phyloP scores from a whole-genome alignment of 2,329 filamentous ascomycete species.

The Fusarium temperatum region DNA sequence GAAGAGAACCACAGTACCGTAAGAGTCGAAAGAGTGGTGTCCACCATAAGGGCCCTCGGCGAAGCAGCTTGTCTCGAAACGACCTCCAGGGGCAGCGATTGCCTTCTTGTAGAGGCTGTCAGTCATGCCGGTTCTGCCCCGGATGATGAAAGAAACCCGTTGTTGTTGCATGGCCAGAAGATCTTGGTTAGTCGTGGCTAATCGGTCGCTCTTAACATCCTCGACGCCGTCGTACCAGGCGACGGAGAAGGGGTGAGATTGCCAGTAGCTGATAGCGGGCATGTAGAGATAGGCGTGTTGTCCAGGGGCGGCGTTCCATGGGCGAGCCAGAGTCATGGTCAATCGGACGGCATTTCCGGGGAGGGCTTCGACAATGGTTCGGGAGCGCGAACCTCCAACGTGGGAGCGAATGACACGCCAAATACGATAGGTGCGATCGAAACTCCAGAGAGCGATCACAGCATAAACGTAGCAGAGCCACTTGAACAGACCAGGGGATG shows the following conservation, averaged over 20 bases:
- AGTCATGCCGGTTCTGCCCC: constrained; percentile 79
- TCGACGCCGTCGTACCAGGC: constrained; percentile 78
- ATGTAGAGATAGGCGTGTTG: constrained; percentile 85
- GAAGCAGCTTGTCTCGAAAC: constrained; percentile 70
- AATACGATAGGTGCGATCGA: constrained; percentile 70
- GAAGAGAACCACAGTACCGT: constrained; percentile 81
- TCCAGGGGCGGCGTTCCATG: constrained; percentile 79
- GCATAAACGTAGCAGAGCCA: constrained; percentile 68
- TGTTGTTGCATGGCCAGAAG: constrained; percentile 68
- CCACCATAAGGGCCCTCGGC: constrained; percentile 83
- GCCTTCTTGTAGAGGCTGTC: constrained; percentile 74
- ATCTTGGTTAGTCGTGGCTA: constrained; percentile 68
- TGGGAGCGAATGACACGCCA: constrained; percentile 71
- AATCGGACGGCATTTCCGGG: constrained; percentile 79
- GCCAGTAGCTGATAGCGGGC: constrained; percentile 75
- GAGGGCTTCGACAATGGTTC: constrained; percentile 76
- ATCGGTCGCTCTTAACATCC: constrained; percentile 59
- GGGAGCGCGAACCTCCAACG: constrained; percentile 71
- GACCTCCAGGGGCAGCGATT: constrained; percentile 66
- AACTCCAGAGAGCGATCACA: constrained; percentile 72
- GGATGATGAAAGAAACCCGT: constrained; percentile 75
- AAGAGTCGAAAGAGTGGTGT: constrained; percentile 75
- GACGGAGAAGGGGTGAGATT: constrained; percentile 82
- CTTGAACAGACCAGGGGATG: constrained; percentile 50
- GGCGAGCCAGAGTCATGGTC: constrained; percentile 77